A percentile compares a stretch with the other conserved stretches of the same genome.
Evolutionary conservation across 1,284 basidiomycete species (phyloP).

Genomic region (Pyrrhoderma lamaoense): DNA sequence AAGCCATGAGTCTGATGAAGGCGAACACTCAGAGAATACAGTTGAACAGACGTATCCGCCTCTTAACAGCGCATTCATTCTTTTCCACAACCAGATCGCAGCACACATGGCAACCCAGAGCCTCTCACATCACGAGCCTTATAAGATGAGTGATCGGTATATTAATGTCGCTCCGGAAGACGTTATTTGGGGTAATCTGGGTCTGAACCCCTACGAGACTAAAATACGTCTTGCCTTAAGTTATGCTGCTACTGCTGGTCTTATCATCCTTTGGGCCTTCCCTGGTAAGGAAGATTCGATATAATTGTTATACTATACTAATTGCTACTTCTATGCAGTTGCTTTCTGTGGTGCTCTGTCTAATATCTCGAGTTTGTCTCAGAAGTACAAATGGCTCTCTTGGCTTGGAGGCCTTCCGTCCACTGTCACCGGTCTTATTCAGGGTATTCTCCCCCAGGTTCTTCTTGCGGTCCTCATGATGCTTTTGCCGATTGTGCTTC

Average conservation of each 20-base stretch:
- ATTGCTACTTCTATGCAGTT: conserved; percentile 31
- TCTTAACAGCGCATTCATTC: conserved; percentile 82
- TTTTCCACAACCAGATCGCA: conserved; percentile 89
- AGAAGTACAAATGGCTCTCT: conserved; percentile 58
- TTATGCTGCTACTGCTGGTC: conserved; percentile 52
- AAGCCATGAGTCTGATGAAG: not conserved
- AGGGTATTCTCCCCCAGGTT: conserved; percentile 84
- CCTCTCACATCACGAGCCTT: conserved; percentile 72
- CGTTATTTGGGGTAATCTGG: conserved; percentile 86
- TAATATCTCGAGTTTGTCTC: conserved; percentile 73
- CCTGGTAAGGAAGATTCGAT: conserved; percentile 31
- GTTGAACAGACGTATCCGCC: conserved; percentile 48
- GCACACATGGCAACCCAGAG: conserved; percentile 80
- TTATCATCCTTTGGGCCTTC: conserved; percentile 70
- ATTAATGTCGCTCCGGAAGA: conserved; percentile 80
- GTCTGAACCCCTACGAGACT: conserved; percentile 86
- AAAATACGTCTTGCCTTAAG: conserved; percentile 54
- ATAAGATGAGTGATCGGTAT: conserved; percentile 61
- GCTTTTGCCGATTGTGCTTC: conserved; percentile 83
- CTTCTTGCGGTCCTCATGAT: conserved; percentile 86
- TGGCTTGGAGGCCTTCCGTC: conserved; percentile 76
- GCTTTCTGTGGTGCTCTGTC: conserved; percentile 84
- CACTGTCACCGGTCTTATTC: conserved; percentile 75
- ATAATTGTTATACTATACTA: not conserved
- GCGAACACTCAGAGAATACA: not conserved